Evolutionary conservation across 345 rosid species (phyloP).

Genomic region (Brassica cretica): DNA sequence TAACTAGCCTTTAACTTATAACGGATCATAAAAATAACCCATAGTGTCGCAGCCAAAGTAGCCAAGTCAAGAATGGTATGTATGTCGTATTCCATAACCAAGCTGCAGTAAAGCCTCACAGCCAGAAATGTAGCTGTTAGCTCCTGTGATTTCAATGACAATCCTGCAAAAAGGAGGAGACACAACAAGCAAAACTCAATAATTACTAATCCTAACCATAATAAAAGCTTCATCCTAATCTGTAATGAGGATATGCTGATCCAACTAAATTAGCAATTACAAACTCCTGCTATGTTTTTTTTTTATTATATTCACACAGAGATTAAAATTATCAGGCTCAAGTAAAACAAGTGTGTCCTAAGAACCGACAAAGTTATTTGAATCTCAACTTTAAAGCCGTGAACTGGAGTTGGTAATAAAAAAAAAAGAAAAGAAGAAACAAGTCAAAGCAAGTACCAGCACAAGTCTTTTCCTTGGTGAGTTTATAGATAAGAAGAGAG

Average conservation of each 20-base stretch:
- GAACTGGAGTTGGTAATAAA: background rate
- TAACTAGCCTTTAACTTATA: slow-evolving; percentile 85
- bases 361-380: background rate
- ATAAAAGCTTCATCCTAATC: background rate
- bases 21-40: slow-evolving; percentile 99
- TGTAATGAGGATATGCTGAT: background rate
- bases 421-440: background rate
- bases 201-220: background rate
- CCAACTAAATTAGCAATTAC: background rate
- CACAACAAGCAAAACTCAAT: background rate
- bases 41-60: slow-evolving; percentile 84
- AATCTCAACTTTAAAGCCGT: background rate
- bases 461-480: slow-evolving; percentile 92
- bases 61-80: slow-evolving; percentile 92
- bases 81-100: slow-evolving; percentile 98
- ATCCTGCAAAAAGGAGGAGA: slow-evolving; percentile 39
- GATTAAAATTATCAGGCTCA: background rate
- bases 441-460: slow-evolving; percentile 53
- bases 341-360: background rate
- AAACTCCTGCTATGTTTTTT: background rate
- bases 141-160: slow-evolving; percentile 93
- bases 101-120: slow-evolving; percentile 86
- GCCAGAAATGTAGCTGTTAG: slow-evolving; percentile 86
- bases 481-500: slow-evolving; percentile 87
- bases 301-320: background rate